These are phyloP conservation scores for Pyrus hybrid DNA, from an alignment of 331 rosid genomes.

Conservation along the genomic window DNA sequence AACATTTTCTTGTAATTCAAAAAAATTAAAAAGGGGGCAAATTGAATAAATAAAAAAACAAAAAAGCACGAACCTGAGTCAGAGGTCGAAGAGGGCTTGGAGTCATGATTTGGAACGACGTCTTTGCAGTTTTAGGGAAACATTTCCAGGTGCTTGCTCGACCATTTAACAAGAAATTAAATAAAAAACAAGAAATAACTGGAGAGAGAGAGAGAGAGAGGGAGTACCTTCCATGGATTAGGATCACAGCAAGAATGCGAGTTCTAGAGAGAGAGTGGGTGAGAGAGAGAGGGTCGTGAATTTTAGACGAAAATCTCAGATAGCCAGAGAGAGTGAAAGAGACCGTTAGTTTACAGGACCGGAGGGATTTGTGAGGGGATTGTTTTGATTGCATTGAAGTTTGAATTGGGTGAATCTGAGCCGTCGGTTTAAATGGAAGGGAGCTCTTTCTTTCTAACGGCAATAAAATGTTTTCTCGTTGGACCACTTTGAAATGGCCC, in stretches of 20 bases:
- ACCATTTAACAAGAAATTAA: neutral
- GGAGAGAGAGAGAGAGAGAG: neutral
- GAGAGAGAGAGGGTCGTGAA: slow-evolving; percentile 3
- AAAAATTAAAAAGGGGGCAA: neutral
- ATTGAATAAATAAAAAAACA: neutral
- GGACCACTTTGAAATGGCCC: neutral
- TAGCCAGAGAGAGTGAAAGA: slow-evolving; percentile 24
- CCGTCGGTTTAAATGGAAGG: slow-evolving; percentile 16
- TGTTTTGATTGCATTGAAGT: slow-evolving; percentile 23
- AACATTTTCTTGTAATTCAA: neutral
- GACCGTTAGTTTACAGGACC: slow-evolving; percentile 6
- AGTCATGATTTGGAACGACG: slow-evolving; percentile 19
- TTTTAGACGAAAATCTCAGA: slow-evolving; percentile 4
- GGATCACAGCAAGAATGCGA: slow-evolving; percentile 6
- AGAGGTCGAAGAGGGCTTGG: slow-evolving; percentile 15
- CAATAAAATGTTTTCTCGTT: slow-evolving; percentile 8
- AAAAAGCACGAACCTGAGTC: slow-evolving; percentile 28
- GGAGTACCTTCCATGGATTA: slow-evolving; percentile 46
- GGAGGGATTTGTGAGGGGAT: neutral
- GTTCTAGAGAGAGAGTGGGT: slow-evolving; percentile 18
- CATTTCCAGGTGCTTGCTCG: slow-evolving; percentile 15
- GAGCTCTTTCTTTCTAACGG: slow-evolving; percentile 35
- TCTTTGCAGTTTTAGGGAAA: slow-evolving; percentile 10
- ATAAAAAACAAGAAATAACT: neutral
- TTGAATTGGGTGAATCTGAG: slow-evolving; percentile 25